Evolutionary conservation across 2,329 filamentous ascomycete species (phyloP), one percentile per base, ranked within the genome.

Genomic region (Exserohilum rostratum): DNA sequence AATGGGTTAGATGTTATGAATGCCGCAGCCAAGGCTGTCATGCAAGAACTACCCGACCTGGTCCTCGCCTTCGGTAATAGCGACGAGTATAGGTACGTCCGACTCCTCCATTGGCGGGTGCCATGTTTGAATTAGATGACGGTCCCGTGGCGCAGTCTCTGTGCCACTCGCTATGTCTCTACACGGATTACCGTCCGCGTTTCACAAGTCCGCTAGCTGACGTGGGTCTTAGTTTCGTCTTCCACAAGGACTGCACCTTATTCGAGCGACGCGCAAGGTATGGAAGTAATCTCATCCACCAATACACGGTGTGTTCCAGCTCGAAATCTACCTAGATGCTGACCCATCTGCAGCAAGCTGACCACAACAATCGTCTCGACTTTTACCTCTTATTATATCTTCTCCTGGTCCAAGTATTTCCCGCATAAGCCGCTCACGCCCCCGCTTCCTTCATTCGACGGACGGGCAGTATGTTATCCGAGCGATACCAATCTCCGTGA

Each of bases 1-100:
- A 85, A 90, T 61, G 95, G 93, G 0, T 79, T 98, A 11, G 86
- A 96, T 74, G 86, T 99, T 62, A 98, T 99, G 93, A 99, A 99
- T 69, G 86, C 87, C 1, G 92, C 92, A 2, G 95, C 95, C n/a
- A 85, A 86, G 55, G 88, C 89, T 5, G 91, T 97, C 42, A 86
- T 97, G 78, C 85, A 84, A 59, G 90, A 96, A 46, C 78, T 98
- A 20, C 87, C 91, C 3, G 93, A 98, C 67, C 86, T 97, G 61
- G 86, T 88, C 6, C 84, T 98, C 58, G 93, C 89, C 0, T 99
- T 98, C 67, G 95, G 95, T 1, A 87, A 96, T 62, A 97, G 92
- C 74, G 95, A 99, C 71, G 95, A 99, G 74, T 98, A 89, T 75
- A 95, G 87, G 85, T 89, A 78, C 47, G 68, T 15, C 34, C 17